These are phyloP conservation scores for Ceratorhiza oryzae-sativae DNA, from an alignment of 1,284 basidiomycete species.

Conservation along the genomic window DNA sequence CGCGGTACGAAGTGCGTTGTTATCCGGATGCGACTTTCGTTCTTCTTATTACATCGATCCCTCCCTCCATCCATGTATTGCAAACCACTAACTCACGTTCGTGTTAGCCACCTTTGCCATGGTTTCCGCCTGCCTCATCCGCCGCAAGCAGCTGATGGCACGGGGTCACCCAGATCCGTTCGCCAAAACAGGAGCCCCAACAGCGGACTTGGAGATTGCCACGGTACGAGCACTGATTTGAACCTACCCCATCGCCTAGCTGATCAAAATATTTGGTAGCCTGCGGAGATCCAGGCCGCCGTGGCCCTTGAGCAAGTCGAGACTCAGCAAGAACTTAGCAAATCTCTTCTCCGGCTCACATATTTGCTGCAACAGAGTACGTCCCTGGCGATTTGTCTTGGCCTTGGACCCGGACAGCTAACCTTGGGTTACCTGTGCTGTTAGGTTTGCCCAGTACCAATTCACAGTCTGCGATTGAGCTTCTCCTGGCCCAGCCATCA, in stretches of 20 bases:
- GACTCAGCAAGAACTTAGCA: constrained; percentile 84
- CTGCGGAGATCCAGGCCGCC: constrained; percentile 44
- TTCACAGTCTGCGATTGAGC: constrained; percentile 79
- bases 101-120: constrained; percentile 87
- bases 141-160: constrained; percentile 85
- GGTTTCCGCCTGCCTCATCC: constrained; percentile 89
- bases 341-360: constrained; percentile 82
- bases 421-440: neutral
- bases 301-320: constrained; percentile 65
- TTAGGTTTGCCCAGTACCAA: constrained; percentile 47
- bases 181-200: constrained; percentile 63
- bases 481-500: constrained; percentile 79
- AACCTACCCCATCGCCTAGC: neutral
- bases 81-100: neutral
- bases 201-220: constrained; percentile 48
- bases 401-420: neutral
- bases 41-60: neutral
- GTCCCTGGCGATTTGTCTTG: constrained; percentile 43
- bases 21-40: neutral
- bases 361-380: constrained; percentile 82
- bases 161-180: constrained; percentile 81
- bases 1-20: constrained; percentile 73
- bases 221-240: constrained; percentile 37
- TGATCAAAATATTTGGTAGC: constrained; percentile 38
- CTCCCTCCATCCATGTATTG: neutral